These are phyloP conservation scores for Phytophthora nicotianae DNA, from an alignment of 352 stramenopile species.

Conservation along the genomic window DNA sequence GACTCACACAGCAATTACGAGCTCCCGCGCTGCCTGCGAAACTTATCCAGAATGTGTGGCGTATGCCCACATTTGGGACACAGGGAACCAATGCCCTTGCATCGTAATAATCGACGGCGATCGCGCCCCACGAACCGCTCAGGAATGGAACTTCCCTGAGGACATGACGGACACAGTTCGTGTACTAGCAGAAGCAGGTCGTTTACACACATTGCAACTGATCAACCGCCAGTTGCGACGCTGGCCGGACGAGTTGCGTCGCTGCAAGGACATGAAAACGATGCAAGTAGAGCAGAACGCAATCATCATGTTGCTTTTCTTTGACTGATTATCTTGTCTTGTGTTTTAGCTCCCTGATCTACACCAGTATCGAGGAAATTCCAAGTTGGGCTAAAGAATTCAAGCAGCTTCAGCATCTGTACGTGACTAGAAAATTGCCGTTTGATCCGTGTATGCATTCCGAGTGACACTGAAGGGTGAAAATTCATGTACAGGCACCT, in stretches of 20 bases:
- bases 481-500: constrained; percentile 13
- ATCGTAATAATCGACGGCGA: constrained; percentile 35
- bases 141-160: constrained; percentile 31
- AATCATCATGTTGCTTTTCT: too few relatives aligned
- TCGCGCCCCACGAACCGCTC: constrained; percentile 18
- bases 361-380: constrained; percentile 23
- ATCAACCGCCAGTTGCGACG: constrained; percentile 30
- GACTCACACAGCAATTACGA: constrained; percentile 13
- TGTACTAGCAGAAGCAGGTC: constrained; percentile 20
- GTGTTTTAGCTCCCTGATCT: constrained; percentile 17
- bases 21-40: constrained; percentile 5
- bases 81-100: constrained; percentile 22
- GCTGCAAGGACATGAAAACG: constrained; percentile 13
- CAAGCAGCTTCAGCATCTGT: constrained; percentile 23
- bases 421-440: constrained; percentile 1
- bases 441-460: not conserved
- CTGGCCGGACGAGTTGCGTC: constrained; percentile 30
- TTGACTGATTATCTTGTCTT: not conserved
- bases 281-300: constrained; percentile 12
- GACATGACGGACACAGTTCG: constrained; percentile 25
- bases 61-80: constrained; percentile 21
- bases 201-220: constrained; percentile 25
- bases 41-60: constrained; percentile 31
- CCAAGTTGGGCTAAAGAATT: constrained; percentile 17
- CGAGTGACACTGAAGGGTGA: too few relatives aligned